Percentiles rank a stretch among this genome's conserved stretches.
These are phyloP conservation scores for Colletotrichum limetticola DNA, from an alignment of 2,329 filamentous ascomycete species.

Conservation along the genomic window DNA sequence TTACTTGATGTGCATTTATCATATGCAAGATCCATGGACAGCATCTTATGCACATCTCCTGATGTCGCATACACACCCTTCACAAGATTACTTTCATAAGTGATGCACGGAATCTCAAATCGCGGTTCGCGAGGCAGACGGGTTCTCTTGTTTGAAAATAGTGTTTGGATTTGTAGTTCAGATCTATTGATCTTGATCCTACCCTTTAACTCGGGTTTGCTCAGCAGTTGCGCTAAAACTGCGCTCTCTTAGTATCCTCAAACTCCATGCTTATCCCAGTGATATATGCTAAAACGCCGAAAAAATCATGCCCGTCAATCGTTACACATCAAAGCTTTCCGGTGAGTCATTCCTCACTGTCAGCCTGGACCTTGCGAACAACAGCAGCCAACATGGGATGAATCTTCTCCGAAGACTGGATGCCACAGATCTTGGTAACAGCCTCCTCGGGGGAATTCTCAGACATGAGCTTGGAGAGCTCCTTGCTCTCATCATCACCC, in stretches of 20 bases:
- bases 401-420: slow-evolving; percentile 81
- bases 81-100: too few relatives aligned
- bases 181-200: neutral
- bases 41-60: too few relatives aligned
- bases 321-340: slow-evolving; percentile 24
- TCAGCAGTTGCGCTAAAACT: neutral
- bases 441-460: slow-evolving; percentile 78
- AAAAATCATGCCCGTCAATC: slow-evolving; percentile 6
- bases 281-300: slow-evolving; percentile 33
- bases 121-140: too few relatives aligned
- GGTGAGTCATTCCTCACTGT: slow-evolving; percentile 58
- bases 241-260: neutral
- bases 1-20: too few relatives aligned
- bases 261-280: slow-evolving; percentile 21
- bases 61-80: too few relatives aligned
- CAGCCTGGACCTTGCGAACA: slow-evolving; percentile 86
- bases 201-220: neutral
- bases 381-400: slow-evolving; percentile 80
- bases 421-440: slow-evolving; percentile 82
- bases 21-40: too few relatives aligned
- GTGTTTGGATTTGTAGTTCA: too few relatives aligned
- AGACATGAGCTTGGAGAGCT: slow-evolving; percentile 88
- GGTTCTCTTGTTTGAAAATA: too few relatives aligned
- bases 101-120: too few relatives aligned
- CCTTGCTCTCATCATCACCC: slow-evolving; percentile 87